A percentile compares a stretch with the other conserved stretches of the same genome.
Evolutionary conservation across 2,329 filamentous ascomycete species (phyloP).

Genomic region (Erysiphe pulchra): DNA sequence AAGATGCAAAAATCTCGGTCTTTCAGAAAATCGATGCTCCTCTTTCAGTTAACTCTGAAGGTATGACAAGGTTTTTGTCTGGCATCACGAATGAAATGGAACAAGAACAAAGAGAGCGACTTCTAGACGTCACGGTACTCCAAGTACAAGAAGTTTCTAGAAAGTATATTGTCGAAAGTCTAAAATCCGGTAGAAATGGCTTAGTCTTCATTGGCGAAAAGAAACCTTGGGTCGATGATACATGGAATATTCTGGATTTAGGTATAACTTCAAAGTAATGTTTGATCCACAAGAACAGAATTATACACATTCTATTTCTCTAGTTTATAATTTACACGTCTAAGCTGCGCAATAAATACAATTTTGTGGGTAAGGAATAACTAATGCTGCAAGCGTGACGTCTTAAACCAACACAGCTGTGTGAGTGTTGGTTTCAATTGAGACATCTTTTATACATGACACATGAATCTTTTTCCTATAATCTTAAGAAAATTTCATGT

Average conservation of each 20-base stretch:
- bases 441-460: no score
- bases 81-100: conserved; percentile 77
- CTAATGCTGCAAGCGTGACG: no score
- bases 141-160: conserved; percentile 65
- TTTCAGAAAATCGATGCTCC: conserved; percentile 87
- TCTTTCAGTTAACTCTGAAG: conserved; percentile 63
- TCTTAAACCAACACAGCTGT: no score
- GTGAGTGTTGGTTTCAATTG: no score
- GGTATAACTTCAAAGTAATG: conserved; percentile 20
- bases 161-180: conserved; percentile 46
- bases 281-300: background rate
- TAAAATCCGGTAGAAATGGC: conserved; percentile 32
- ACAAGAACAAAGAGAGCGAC: conserved; percentile 54
- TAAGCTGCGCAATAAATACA: no score
- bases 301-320: no score
- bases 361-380: no score
- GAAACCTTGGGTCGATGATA: conserved; percentile 48
- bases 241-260: conserved; percentile 56
- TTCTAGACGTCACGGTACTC: conserved; percentile 63
- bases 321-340: no score
- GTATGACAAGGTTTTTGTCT: conserved; percentile 61
- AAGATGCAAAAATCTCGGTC: conserved; percentile 85
- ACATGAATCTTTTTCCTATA: no score
- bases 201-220: conserved; percentile 60
- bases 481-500: no score